Conservation (phyloP, 2,329 filamentous ascomycete species). For the Aspergillus jensenii region DNA sequence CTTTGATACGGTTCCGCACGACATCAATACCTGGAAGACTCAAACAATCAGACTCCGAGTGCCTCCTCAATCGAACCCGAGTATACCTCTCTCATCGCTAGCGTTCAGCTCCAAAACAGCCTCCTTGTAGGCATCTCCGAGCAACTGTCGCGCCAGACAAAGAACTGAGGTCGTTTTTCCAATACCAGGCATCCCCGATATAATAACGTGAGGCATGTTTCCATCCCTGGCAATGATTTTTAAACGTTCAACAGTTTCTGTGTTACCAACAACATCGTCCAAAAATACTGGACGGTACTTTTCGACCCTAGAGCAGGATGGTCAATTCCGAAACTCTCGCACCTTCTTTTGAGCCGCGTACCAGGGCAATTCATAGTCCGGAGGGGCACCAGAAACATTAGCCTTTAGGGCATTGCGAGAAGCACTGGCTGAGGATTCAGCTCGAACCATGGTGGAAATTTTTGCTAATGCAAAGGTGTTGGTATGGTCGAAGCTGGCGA, state of each 20-base stretch:
- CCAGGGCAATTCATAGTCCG: slow-evolving; percentile 52
- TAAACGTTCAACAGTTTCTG: slow-evolving; percentile 92
- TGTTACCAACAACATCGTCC: slow-evolving; percentile 96
- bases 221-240: slow-evolving; percentile 99
- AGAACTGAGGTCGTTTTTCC: slow-evolving; percentile 96
- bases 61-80: background rate
- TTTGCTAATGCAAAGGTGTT: background rate
- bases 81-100: slow-evolving; percentile 80
- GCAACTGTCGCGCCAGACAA: slow-evolving; percentile 84
- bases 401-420: slow-evolving; percentile 43
- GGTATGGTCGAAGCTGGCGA: background rate
- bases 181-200: slow-evolving; percentile 98
- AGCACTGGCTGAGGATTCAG: slow-evolving; percentile 48
- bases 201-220: slow-evolving; percentile 99
- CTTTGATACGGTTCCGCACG: slow-evolving; percentile 95
- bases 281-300: slow-evolving; percentile 95
- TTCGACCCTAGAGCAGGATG: slow-evolving; percentile 70
- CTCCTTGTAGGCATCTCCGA: slow-evolving; percentile 95
- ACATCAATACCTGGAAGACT: slow-evolving; percentile 76
- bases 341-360: slow-evolving; percentile 21
- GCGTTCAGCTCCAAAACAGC: slow-evolving; percentile 95
- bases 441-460: slow-evolving; percentile 40
- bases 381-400: slow-evolving; percentile 39
- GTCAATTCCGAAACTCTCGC: background rate
- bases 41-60: background rate